Evolutionary conservation across 192 early-diverging fungal species (phyloP).

Genomic region (Coemansia sp.): DNA sequence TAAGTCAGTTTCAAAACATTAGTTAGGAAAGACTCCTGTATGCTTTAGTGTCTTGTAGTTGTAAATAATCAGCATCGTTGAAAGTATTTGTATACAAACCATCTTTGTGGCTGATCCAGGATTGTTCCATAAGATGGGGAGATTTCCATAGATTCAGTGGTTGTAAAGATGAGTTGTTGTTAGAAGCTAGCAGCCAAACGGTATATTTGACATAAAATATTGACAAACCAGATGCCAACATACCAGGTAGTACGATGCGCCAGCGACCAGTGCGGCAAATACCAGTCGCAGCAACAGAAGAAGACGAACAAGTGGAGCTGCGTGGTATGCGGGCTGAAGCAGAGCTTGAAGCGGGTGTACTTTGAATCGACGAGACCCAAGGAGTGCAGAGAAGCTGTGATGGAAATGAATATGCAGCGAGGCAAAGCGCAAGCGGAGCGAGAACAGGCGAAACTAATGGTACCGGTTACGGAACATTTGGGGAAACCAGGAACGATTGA

Average conservation of each 20-base stretch:
- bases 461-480: too few species aligned
- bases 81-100: too few species aligned
- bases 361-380: constrained; percentile 41
- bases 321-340: constrained; percentile 52
- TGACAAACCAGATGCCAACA: constrained; percentile 29
- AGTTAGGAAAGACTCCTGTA: too few species aligned
- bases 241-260: constrained; percentile 54
- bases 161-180: too few species aligned
- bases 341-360: constrained; percentile 44
- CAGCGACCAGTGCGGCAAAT: constrained; percentile 39
- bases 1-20: too few species aligned
- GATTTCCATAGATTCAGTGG: too few species aligned
- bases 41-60: too few species aligned
- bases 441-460: constrained; percentile 1
- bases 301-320: constrained; percentile 50
- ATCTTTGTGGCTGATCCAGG: too few species aligned
- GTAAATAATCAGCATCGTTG: too few species aligned
- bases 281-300: constrained; percentile 55
- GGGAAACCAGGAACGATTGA: too few species aligned
- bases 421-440: constrained; percentile 17
- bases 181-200: neutral
- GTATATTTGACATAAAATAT: neutral
- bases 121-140: too few species aligned
- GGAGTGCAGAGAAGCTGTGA: constrained; percentile 40
- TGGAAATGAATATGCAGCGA: constrained; percentile 50